Conservation (phyloP, 148 eudicot species). For the Amaranthus cruentus region DNA sequence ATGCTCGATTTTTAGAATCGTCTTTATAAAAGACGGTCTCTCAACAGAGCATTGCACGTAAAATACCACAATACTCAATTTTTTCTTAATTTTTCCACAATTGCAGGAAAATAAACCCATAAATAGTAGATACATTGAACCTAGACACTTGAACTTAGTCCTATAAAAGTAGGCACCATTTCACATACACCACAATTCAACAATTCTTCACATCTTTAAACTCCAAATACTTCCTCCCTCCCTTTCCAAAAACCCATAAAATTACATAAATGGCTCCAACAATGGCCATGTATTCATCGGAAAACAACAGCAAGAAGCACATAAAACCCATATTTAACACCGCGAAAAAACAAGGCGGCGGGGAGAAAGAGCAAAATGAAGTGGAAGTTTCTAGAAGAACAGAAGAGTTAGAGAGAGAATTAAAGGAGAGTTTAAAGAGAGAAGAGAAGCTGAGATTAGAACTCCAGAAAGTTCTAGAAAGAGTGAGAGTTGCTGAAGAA, state of each 20-base stretch:
- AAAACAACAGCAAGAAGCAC: neutral
- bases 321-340: neutral
- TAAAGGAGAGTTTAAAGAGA: constrained; percentile 42
- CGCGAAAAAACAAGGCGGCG: neutral
- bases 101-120: no score
- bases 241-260: neutral
- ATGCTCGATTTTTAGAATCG: no score
- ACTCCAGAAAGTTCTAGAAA: constrained; percentile 29
- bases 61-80: no score
- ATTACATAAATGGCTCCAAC: constrained; percentile 12
- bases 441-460: constrained; percentile 58
- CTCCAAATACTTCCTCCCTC: neutral
- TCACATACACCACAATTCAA: neutral
- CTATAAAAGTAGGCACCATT: neutral
- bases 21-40: no score
- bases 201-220: neutral
- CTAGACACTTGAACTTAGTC: constrained; percentile 12
- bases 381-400: constrained; percentile 34
- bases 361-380: neutral
- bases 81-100: no score
- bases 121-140: constrained; percentile 23
- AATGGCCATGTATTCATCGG: constrained; percentile 9
- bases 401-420: constrained; percentile 57
- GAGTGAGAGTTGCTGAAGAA: constrained; percentile 64
- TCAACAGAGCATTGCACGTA: no score